Percentiles rank a stretch among this genome's conserved stretches.
phyloP scores from a whole-genome alignment of 2,329 filamentous ascomycete genomes.

The Cryphonectria nitschkei region DNA sequence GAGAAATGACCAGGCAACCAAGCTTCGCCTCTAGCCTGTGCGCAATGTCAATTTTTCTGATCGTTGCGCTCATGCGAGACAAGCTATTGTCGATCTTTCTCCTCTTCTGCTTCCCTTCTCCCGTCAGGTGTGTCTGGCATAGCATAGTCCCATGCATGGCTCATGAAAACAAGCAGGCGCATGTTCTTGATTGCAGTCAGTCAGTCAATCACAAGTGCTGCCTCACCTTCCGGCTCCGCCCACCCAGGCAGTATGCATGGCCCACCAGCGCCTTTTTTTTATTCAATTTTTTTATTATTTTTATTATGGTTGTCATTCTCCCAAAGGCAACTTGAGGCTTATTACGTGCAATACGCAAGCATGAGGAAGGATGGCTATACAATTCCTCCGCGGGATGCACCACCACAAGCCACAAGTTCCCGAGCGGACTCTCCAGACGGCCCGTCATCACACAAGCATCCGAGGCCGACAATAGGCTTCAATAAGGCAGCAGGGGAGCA shows the following conservation, averaged over 20 bases:
- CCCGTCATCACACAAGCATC: background rate
- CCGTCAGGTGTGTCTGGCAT: background rate
- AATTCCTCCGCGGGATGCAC: background rate
- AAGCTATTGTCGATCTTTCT: background rate
- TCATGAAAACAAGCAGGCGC: background rate
- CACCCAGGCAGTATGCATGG: background rate
- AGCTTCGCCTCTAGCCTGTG: background rate
- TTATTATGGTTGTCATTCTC: no score
- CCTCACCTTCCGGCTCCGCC: background rate
- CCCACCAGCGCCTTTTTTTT: background rate
- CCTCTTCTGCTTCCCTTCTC: no score
- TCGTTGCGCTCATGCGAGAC: background rate
- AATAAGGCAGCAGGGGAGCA: background rate
- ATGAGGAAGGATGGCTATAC: background rate
- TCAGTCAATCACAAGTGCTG: background rate
- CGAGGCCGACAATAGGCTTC: background rate
- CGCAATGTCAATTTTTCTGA: background rate
- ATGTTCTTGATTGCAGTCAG: background rate
- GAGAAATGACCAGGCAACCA: background rate
- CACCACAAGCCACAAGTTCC: background rate
- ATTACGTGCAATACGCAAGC: background rate
- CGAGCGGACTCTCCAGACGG: background rate
- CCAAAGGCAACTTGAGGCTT: background rate
- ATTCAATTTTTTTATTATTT: background rate
- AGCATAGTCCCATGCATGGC: background rate